Base-by-base conservation (phyloP, 2,329 filamentous ascomycete species). In the Pestalotiopsis fici region DNA sequence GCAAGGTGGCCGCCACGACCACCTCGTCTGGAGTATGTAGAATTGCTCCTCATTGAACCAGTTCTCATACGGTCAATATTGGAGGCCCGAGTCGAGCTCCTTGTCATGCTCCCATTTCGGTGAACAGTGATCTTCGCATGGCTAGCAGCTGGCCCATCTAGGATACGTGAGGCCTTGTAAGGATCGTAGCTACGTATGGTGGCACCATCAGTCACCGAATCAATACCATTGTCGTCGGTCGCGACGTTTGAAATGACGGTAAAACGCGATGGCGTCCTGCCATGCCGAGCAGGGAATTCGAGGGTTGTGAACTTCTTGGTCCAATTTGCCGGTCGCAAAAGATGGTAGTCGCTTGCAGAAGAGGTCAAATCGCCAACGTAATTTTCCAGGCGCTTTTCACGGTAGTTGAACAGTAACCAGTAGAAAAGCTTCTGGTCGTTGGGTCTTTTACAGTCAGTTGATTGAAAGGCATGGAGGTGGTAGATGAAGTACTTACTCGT, bases 371-470 rank as follows among this genome's bases (percentile, higher is more conserved):
- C 88, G 35, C 90, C 90, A 68, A 91, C 91, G 75, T 96, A 98
- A 75, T 97, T 93, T 77, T 98, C 95, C 1, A 97, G 80, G 72
- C 96, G 91, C 69, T 93, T 90, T 70, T 97, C 90, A 57, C 93
- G 88, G 77, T 97, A 97, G 77, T 91, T 92, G 71, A 91, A 81
- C 7, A 99, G 86, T 23, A 97, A 87, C 79, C 90, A 92, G 79
- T 98, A 99, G 79, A 98, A 98, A 71, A 95, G 87, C 76, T 97
- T 97, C 76, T 98, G 94, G 66, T 97, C 93, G 71, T 97, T 98
- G 4, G 88, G 84, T 70, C 92, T 95, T 37, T n/a, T 56, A 60
- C 69, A 60, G 28, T 60, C n/a, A 60, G 65, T 12, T 54, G 6
- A 71, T 79, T 69, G 79, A 76, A 31, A 12, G 60, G 2, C 27